phyloP scores from a whole-genome alignment of 2,329 filamentous ascomycete genomes.

The Colletotrichum sp. region DNA sequence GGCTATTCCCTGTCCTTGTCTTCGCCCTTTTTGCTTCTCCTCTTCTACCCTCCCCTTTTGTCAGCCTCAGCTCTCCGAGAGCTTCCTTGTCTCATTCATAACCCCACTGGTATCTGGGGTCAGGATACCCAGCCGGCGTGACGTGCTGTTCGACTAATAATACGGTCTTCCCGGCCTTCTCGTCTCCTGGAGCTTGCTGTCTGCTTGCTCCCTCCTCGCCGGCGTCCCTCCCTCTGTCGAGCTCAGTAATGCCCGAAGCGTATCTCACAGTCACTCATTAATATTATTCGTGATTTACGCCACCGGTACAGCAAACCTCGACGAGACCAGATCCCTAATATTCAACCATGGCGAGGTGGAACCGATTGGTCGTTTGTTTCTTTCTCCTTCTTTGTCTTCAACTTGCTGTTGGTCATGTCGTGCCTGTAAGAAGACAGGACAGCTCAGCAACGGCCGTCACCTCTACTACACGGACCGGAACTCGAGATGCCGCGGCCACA shows the following conservation, averaged over 20 bases:
- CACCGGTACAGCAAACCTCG: not conserved
- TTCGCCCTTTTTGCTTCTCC: not conserved
- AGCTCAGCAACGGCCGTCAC: conserved; percentile 26
- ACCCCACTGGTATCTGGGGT: conserved; percentile 16
- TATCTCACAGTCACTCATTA: not conserved
- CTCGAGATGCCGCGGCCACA: not conserved
- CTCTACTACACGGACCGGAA: conserved; percentile 6
- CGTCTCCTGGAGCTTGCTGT: not conserved
- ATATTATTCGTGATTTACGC: not conserved
- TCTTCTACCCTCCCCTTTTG: not conserved
- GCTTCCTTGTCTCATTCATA: not conserved
- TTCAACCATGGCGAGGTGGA: conserved; percentile 27
- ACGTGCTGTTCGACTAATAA: conserved; percentile 5
- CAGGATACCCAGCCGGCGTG: not conserved
- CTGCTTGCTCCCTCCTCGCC: not conserved
- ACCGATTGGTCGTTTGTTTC: conserved; percentile 41
- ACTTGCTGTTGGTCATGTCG: conserved; percentile 37
- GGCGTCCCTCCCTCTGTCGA: not conserved
- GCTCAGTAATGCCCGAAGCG: not conserved
- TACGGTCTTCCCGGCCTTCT: not conserved
- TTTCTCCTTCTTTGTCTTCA: conserved; percentile 44
- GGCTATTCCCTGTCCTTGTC: conserved; percentile 14
- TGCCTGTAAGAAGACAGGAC: conserved; percentile 39
- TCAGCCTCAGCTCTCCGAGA: conserved; percentile 10
- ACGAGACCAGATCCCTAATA: not conserved